These are phyloP conservation scores for Aureobasidium sp. DNA, from an alignment of 2,329 filamentous ascomycete species.

Conservation along the genomic window DNA sequence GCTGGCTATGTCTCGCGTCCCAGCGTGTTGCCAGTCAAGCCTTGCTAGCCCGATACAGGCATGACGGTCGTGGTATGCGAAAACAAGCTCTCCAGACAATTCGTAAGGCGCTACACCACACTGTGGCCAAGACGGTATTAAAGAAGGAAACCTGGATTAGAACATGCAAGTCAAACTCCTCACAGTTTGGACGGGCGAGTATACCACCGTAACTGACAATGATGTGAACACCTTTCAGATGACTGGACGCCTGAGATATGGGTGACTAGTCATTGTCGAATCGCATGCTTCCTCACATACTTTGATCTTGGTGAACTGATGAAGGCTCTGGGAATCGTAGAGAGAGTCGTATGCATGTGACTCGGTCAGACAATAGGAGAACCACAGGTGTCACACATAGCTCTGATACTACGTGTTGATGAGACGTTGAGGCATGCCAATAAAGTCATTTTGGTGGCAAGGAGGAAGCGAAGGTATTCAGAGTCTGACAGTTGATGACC, in stretches of 20 bases:
- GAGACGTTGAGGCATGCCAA: background rate
- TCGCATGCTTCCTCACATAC: too few relatives aligned
- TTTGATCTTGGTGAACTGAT: too few relatives aligned
- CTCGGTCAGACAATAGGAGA: background rate
- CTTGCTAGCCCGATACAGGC: background rate
- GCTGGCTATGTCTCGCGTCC: background rate
- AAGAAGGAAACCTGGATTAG: background rate
- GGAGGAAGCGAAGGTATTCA: background rate
- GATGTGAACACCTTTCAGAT: too few relatives aligned
- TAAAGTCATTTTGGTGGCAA: background rate
- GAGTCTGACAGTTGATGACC: background rate
- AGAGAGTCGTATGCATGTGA: too few relatives aligned
- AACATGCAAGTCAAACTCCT: background rate
- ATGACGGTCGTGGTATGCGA: background rate
- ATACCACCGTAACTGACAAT: too few relatives aligned
- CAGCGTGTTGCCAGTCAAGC: conserved; percentile 11
- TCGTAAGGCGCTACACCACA: background rate
- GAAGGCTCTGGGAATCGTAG: too few relatives aligned
- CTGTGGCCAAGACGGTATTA: conserved; percentile 1
- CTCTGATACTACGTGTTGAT: background rate
- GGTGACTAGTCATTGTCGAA: too few relatives aligned
- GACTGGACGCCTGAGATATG: too few relatives aligned
- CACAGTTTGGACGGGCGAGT: conserved; percentile 15
- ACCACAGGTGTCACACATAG: background rate
- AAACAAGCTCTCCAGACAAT: conserved; percentile 3